Percentiles rank a stretch among this genome's conserved stretches.
phyloP scores from a whole-genome alignment of 1,284 basidiomycete genomes.

The Pseudozyma flocculosa region DNA sequence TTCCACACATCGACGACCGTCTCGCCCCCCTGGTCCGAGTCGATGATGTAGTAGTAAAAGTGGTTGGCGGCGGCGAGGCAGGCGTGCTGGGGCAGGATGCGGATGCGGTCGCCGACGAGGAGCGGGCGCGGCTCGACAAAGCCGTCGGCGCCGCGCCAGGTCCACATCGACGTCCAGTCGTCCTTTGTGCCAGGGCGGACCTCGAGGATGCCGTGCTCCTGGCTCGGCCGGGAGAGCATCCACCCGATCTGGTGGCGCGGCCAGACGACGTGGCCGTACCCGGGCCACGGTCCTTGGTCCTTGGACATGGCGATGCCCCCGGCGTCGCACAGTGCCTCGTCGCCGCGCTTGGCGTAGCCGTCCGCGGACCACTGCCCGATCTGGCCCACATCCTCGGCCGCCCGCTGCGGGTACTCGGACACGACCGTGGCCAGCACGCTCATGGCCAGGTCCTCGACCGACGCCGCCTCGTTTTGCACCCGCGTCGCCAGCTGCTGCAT shows the following conservation, averaged over 20 bases:
- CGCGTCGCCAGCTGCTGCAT: slow-evolving; percentile 76
- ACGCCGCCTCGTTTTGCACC: too few relatives aligned
- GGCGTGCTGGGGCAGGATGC: slow-evolving; percentile 59
- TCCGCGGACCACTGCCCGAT: neutral
- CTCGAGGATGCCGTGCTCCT: slow-evolving; percentile 75
- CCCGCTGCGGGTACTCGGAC: slow-evolving; percentile 69
- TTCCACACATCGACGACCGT: slow-evolving; percentile 81
- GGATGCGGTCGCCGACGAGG: slow-evolving; percentile 56
- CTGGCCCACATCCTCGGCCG: neutral
- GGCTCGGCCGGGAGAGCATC: slow-evolving; percentile 72
- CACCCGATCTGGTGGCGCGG: slow-evolving; percentile 64
- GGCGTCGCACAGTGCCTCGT: slow-evolving; percentile 68
- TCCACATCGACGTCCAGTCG: neutral
- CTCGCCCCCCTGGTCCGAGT: slow-evolving; percentile 29
- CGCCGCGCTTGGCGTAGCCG: neutral
- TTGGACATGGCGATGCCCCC: slow-evolving; percentile 82
- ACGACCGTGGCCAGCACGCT: slow-evolving; percentile 72
- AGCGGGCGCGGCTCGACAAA: neutral
- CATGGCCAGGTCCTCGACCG: slow-evolving; percentile 65
- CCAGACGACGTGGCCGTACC: slow-evolving; percentile 67
- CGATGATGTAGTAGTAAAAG: slow-evolving; percentile 77
- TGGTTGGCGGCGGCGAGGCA: slow-evolving; percentile 75
- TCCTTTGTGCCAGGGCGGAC: neutral
- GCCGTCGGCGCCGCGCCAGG: neutral
- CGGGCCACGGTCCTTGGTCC: slow-evolving; percentile 72